A percentile compares a stretch with the other conserved stretches of the same genome.
These are phyloP conservation scores for Rhodotorula mucilaginosa DNA, from an alignment of 1,284 basidiomycete genomes.

Conservation along the genomic window DNA sequence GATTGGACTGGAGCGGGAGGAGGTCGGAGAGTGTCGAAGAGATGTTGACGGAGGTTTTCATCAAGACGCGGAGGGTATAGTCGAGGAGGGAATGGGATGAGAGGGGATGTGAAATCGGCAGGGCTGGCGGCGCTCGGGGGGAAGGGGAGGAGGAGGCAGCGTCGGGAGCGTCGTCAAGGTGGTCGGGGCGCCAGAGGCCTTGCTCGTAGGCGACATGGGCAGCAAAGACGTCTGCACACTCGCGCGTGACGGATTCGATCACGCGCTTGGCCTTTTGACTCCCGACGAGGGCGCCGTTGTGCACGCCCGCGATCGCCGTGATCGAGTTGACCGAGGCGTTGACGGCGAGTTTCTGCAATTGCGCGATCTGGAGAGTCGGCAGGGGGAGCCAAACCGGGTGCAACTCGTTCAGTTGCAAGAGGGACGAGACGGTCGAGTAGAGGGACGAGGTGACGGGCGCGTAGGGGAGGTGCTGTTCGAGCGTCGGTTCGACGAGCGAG, in stretches of 20 bases:
- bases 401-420: slow-evolving; percentile 62
- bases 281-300: slow-evolving; percentile 66
- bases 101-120: slow-evolving; percentile 60
- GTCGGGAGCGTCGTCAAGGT: neutral
- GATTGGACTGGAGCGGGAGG: slow-evolving; percentile 12
- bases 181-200: slow-evolving; percentile 25
- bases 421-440: slow-evolving; percentile 65
- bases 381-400: slow-evolving; percentile 67
- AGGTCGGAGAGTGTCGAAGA: slow-evolving; percentile 41
- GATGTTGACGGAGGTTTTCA: slow-evolving; percentile 50
- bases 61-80: slow-evolving; percentile 49
- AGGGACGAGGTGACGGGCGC: slow-evolving; percentile 56
- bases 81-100: slow-evolving; percentile 56
- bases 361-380: slow-evolving; percentile 64
- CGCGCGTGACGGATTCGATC: slow-evolving; percentile 39
- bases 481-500: slow-evolving; percentile 47
- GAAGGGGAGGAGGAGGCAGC: slow-evolving; percentile 34
- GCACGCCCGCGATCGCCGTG: slow-evolving; percentile 74
- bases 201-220: slow-evolving; percentile 38
- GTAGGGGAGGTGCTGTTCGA: slow-evolving; percentile 57
- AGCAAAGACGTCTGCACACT: slow-evolving; percentile 44
- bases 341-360: slow-evolving; percentile 79
- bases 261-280: slow-evolving; percentile 41
- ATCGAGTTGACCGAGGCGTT: slow-evolving; percentile 85
- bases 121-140: slow-evolving; percentile 57